Evolutionary conservation across 1,139 yeast genomes (phyloP).

Genomic region (Candida freyschussii): DNA sequence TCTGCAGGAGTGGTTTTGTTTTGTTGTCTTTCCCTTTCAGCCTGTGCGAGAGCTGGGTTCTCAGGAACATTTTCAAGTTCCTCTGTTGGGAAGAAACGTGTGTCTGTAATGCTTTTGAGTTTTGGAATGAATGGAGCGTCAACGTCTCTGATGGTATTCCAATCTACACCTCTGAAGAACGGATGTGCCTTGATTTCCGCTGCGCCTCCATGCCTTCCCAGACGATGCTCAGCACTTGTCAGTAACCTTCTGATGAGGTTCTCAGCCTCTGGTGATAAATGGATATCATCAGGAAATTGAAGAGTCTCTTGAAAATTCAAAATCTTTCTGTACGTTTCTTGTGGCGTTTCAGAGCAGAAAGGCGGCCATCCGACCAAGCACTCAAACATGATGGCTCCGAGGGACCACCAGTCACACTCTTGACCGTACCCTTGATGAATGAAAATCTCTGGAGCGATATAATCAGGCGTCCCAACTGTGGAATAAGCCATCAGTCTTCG

Average conservation of each 20-base stretch:
- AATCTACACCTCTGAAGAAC: constrained; percentile 92
- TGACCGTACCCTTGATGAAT: constrained; percentile 97
- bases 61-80: constrained; percentile 95
- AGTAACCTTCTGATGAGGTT: constrained; percentile 81
- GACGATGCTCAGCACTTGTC: constrained; percentile 78
- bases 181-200: constrained; percentile 91
- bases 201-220: constrained; percentile 92
- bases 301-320: constrained; percentile 92
- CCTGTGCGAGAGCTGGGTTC: constrained; percentile 74
- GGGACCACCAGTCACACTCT: constrained; percentile 99
- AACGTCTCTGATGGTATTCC: constrained; percentile 89
- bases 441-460: constrained; percentile 97
- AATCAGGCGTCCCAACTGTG: constrained; percentile 98
- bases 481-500: constrained; percentile 97
- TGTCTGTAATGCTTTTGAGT: constrained; percentile 84
- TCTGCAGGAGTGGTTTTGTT: constrained; percentile 34
- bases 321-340: constrained; percentile 92
- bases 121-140: constrained; percentile 94
- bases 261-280: constrained; percentile 88
- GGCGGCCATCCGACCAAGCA: constrained; percentile 99
- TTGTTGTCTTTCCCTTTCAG: constrained; percentile 47
- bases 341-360: constrained; percentile 98
- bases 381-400: constrained; percentile 98
- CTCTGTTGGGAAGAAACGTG: constrained; percentile 96
- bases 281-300: constrained; percentile 93